Base-by-base conservation (phyloP, 805 yeast genomes). In the Cyberlindnera bimundalis region DNA sequence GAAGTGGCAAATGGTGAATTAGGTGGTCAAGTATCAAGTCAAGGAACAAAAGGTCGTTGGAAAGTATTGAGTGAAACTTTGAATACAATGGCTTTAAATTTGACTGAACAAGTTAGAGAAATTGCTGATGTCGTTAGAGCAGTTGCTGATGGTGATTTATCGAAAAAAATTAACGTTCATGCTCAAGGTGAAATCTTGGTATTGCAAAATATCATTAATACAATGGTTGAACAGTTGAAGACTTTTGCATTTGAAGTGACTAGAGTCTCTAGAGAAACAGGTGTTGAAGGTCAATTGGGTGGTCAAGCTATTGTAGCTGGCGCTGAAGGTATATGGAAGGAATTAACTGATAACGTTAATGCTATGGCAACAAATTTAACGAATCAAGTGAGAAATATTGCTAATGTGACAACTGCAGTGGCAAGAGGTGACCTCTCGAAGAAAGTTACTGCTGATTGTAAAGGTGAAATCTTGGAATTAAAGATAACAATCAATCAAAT, bases 81-180 rank as follows among this genome's bases (percentile, higher is more conserved):
- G 51, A 87, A 87, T 58, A 84, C 84, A 41, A 87, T 87, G 96
- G 96, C 96, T 6, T 69, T 80, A 28, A 87, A 87, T 58, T 71
- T 87, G 51, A 87, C 96, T 0, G 85, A 84, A 46, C 96, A 87
- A 65, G 96, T 87, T 51, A 74, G 96, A 63, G 79, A 88, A 14
- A 87, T 87, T 52, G 95, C 95, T 5, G 84, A 89, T 11, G 96
- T 87, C 43, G 88, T 95, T 2, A 84, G 95, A 4, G 95, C 95
- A 3, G 96, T 87, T 32, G 96, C 96, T 1, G 84, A 84, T 60
- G 96, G 96, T 55, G 95, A 87, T 58, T 70, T 87, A 50, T 80
- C 89, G 2, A 71, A 90, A 39, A 86, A 84, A 56, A 85, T 86
- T 58, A 84, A 84, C 59, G 93, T 86, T 6, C 90, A 85, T 60